Percentiles rank a stretch among this genome's conserved stretches.
These are phyloP conservation scores for Ceratocystis albifundus DNA, from an alignment of 2,329 filamentous ascomycete species.

Conservation along the genomic window DNA sequence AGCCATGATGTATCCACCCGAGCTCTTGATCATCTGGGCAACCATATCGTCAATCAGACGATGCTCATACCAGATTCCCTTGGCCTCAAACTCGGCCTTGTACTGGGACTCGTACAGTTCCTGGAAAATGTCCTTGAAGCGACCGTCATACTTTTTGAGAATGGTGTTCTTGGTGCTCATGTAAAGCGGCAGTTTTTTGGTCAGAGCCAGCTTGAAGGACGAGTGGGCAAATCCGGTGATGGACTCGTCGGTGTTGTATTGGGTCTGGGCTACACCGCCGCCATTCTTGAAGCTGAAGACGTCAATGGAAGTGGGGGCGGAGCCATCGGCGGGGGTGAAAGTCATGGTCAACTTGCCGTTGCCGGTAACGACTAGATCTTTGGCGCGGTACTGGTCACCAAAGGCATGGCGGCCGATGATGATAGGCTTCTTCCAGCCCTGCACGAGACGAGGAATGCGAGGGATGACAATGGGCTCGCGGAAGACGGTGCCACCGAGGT, in stretches of 20 bases:
- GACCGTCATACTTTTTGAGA: conserved; percentile 94
- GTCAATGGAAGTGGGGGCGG: conserved; percentile 71
- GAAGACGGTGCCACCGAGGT: conserved; percentile 89
- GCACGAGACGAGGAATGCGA: conserved; percentile 81
- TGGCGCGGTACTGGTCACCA: conserved; percentile 96
- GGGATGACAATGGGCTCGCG: conserved; percentile 96
- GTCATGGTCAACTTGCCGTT: conserved; percentile 88
- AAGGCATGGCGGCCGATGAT: conserved; percentile 98
- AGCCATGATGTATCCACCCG: conserved; percentile 91
- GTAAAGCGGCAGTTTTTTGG: conserved; percentile 84
- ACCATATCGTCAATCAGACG: conserved; percentile 99
- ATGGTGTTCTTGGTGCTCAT: conserved; percentile 99
- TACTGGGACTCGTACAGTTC: conserved; percentile 84
- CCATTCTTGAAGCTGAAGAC: conserved; percentile 81
- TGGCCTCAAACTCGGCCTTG: conserved; percentile 76
- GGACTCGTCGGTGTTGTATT: conserved; percentile 97
- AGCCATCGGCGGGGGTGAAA: conserved; percentile 68
- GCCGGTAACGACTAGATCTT: conserved; percentile 73
- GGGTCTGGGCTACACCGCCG: conserved; percentile 81
- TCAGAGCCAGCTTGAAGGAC: conserved; percentile 86
- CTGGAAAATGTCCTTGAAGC: conserved; percentile 99
- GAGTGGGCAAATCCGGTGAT: conserved; percentile 92
- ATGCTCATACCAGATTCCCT: conserved; percentile 98
- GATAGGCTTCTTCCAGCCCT: conserved; percentile 97
- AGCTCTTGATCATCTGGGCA: conserved; percentile 99